Base-by-base conservation (phyloP, 306 rosid genomes). In the Rosa chinensis region DNA sequence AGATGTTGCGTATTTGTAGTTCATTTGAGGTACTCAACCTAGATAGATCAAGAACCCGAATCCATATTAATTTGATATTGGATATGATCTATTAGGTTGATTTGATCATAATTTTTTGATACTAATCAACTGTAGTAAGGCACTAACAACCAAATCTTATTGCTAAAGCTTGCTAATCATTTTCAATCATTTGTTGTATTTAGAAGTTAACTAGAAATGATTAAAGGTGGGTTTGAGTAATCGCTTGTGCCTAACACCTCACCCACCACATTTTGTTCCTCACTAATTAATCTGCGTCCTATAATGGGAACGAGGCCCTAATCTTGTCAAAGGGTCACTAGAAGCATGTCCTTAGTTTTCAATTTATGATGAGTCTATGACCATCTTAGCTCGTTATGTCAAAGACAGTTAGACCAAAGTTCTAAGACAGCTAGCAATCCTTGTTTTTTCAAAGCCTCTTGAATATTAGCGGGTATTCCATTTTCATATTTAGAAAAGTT, bases 161-260 rank as follows among this genome's bases (percentile, higher is more conserved):
- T 53, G 77, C 78, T 52, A 70, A 59, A 67, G 66, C 66, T 70
- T 59, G 73, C 84, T 78, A 89, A 89, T 88, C 85, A 87, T 80
- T 79, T 70, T 58, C 87, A 88, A 88, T 83, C 87, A 92, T 92
- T 88, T 70, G 81, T 61, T 43, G 79, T 37, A 80, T 81, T 78
- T 52, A 72, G 84, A 70, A 79, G 5, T 8, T 4, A n/a, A 58
- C 16, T 64, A 66, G 61, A 55, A 59, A 82, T 85, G 81, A 84
- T 85, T 77, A 82, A 69, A 73, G 66, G 18, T 28, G 43, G n/a
- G 10, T 62, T 58, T 9, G 77, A 85, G 86, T 83, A 79, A 84
- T 86, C 81, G 78, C 70, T 64, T 35, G 44, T 35, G 10, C 45
- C 50, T 25, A 48, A 77, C 43, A 73, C 42, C 79, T 80, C 76